phyloP scores from a whole-genome alignment of 2,329 filamentous ascomycete genomes.

The Septoria linicola region DNA sequence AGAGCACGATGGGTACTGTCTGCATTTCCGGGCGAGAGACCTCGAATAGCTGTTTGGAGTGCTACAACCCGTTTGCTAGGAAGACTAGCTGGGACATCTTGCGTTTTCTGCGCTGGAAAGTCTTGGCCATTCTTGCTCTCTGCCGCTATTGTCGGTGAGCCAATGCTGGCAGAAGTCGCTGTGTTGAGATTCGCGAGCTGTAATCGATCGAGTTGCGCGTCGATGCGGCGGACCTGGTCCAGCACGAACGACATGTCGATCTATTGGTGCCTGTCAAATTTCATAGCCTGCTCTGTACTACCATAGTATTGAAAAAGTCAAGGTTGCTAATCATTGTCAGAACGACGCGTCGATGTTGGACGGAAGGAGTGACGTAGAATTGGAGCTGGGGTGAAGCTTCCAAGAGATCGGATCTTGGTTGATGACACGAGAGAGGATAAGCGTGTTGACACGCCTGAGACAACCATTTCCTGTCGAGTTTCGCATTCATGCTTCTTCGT shows the following conservation, averaged over 20 bases:
- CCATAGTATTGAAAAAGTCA: not conserved
- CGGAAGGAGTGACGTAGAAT: not conserved
- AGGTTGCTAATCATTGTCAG: not conserved
- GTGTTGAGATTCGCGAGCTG: conserved; percentile 46
- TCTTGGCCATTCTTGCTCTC: conserved; percentile 5
- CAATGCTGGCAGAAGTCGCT: conserved; percentile 10
- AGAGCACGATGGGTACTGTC: conserved; percentile 26
- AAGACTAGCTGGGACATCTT: conserved; percentile 1
- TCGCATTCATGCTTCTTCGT: too few relatives aligned
- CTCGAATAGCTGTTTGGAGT: conserved; percentile 35
- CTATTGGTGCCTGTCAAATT: not conserved
- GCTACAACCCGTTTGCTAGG: conserved; percentile 34
- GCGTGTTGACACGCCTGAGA: too few relatives aligned
- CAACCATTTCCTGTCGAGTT: too few relatives aligned
- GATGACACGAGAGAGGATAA: not conserved
- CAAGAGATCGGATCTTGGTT: not conserved
- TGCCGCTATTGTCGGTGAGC: conserved; percentile 11
- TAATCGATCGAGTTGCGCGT: conserved; percentile 58
- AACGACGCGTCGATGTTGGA: not conserved
- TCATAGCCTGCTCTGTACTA: not conserved
- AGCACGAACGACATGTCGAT: conserved; percentile 39
- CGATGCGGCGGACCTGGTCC: conserved; percentile 56
- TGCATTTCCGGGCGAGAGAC: conserved; percentile 29
- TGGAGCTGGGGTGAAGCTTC: not conserved
- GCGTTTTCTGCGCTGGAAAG: not conserved